Percentiles rank a stretch among this genome's conserved stretches.
Evolutionary conservation across 1,284 basidiomycete species (phyloP).

Genomic region (Sporisorium exsertum): DNA sequence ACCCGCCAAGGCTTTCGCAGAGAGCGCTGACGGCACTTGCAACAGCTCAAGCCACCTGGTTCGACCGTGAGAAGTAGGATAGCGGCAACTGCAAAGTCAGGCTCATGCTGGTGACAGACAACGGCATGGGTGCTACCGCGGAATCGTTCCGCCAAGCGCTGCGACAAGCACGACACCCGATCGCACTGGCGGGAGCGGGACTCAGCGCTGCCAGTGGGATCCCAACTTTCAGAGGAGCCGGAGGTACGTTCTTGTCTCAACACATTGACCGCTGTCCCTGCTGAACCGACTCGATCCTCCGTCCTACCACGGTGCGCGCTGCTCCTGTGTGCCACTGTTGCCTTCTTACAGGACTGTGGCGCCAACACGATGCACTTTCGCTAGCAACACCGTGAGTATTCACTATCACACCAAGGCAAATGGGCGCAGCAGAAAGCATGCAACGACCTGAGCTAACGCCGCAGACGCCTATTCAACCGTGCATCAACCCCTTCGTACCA

Average conservation of each 20-base stretch:
- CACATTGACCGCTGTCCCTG: background rate
- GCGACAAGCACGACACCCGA: constrained; percentile 72
- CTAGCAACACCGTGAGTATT: constrained; percentile 73
- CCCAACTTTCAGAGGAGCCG: constrained; percentile 76
- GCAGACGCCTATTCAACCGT: background rate
- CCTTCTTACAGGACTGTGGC: constrained; percentile 72
- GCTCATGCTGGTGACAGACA: constrained; percentile 17
- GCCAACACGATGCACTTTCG: constrained; percentile 74
- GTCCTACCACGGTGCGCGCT: background rate
- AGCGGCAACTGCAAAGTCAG: background rate
- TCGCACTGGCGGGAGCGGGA: constrained; percentile 76
- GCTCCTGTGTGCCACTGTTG: background rate
- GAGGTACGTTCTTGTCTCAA: constrained; percentile 70
- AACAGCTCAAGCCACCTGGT: background rate
- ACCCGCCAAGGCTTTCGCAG: too few relatives aligned
- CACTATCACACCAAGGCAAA: background rate
- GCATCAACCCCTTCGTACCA: background rate
- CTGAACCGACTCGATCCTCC: too few relatives aligned
- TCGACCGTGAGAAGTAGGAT: background rate
- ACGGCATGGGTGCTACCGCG: constrained; percentile 16
- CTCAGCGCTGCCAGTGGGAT: constrained; percentile 75
- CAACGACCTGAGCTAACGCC: background rate
- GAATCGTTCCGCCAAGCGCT: constrained; percentile 67
- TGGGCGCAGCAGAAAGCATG: background rate
- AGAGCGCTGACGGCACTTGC: too few relatives aligned